Conservation (phyloP, 129 eudicot genomes). For the Solidago caesia region DNA sequence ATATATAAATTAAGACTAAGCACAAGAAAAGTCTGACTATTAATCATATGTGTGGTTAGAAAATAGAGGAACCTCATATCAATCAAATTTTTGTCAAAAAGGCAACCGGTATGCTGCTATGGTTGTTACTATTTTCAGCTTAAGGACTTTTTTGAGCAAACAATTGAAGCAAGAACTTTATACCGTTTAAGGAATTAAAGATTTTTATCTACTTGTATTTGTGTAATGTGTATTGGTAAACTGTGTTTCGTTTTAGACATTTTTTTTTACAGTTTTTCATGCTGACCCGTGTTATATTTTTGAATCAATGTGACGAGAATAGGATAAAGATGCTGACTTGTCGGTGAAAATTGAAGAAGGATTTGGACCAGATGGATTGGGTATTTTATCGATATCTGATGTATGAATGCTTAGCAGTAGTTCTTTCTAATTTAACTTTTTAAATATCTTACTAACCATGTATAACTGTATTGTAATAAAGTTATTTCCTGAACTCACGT, state of each 20-base stretch:
- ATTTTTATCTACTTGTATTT: neutral
- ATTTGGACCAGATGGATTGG: conserved; percentile 85
- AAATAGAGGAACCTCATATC: neutral
- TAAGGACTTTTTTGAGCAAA: neutral
- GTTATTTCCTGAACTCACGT: neutral
- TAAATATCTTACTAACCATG: neutral
- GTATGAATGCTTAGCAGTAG: conserved; percentile 40
- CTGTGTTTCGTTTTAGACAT: neutral
- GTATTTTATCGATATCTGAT: conserved; percentile 67
- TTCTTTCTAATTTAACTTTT: neutral
- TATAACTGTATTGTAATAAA: neutral
- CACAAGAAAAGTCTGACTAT: too few species aligned
- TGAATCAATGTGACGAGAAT: neutral
- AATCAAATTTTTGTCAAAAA: neutral
- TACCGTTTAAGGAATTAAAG: neutral
- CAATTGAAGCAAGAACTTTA: neutral
- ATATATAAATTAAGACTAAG: too few species aligned
- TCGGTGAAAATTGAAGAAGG: conserved; percentile 74
- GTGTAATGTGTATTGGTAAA: neutral
- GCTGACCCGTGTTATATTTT: neutral
- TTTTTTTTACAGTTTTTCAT: neutral
- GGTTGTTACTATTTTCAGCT: neutral
- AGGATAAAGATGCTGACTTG: conserved; percentile 77
- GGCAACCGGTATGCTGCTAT: neutral
- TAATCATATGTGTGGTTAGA: neutral